Conservation (phyloP, 192 early-diverging fungal genomes). For the Gryganskiella cystojenkinii region DNA sequence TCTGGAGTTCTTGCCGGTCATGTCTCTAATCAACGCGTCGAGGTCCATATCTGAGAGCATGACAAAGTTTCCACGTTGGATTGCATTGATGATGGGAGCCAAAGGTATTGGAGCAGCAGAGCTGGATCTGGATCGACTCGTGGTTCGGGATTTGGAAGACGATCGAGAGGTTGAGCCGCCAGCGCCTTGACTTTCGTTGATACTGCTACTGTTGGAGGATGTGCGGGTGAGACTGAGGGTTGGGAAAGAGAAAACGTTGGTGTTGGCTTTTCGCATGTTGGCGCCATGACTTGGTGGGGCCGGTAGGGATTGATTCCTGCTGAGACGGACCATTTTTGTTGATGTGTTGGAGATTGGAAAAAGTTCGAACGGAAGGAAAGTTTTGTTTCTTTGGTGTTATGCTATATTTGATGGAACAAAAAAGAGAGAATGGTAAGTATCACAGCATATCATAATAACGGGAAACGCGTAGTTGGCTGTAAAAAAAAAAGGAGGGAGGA, state of each 20-base stretch:
- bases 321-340: slow-evolving; percentile 34
- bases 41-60: slow-evolving; percentile 46
- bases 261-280: slow-evolving; percentile 34
- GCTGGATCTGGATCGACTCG: slow-evolving; percentile 16
- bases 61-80: slow-evolving; percentile 49
- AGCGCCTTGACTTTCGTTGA: too few species aligned
- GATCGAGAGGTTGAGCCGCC: slow-evolving; percentile 31
- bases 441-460: too few species aligned
- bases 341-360: too few species aligned
- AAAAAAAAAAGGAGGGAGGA: too few species aligned
- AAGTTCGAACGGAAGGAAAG: too few species aligned
- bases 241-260: slow-evolving; percentile 47
- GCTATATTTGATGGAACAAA: neutral
- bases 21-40: slow-evolving; percentile 31
- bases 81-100: slow-evolving; percentile 41
- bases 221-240: slow-evolving; percentile 45
- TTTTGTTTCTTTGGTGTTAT: neutral
- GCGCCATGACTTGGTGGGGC: slow-evolving; percentile 39
- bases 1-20: slow-evolving; percentile 46
- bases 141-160: slow-evolving; percentile 22
- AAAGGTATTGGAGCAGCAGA: slow-evolving; percentile 19
- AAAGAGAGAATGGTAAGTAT: too few species aligned
- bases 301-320: slow-evolving; percentile 45
- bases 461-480: too few species aligned
- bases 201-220: slow-evolving; percentile 19